Percentiles rank a stretch among this genome's conserved stretches.
Evolutionary conservation across 192 early-diverging fungal species (phyloP).

Genomic region (Entrophospora sp.): DNA sequence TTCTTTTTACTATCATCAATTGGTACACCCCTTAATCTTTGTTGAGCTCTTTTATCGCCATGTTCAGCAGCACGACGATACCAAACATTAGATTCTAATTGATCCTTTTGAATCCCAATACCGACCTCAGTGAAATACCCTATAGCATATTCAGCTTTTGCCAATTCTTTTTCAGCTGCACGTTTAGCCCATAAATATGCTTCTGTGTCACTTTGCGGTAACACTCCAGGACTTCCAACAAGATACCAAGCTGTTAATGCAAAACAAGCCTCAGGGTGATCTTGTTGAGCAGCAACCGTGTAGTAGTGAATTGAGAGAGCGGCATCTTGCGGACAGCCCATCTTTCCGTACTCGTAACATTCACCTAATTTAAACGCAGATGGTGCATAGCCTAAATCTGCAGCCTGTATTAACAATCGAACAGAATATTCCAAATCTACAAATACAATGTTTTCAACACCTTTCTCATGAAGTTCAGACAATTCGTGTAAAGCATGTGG

Average conservation of each 20-base stretch:
- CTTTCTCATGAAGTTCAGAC: constrained; percentile 42
- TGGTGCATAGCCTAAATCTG: constrained; percentile 52
- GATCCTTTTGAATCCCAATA: constrained; percentile 45
- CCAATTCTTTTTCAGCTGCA: constrained; percentile 48
- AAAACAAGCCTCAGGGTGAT: constrained; percentile 52
- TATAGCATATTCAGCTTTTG: constrained; percentile 53
- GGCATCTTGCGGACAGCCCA: constrained; percentile 41
- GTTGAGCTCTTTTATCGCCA: constrained; percentile 47
- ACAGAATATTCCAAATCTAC: constrained; percentile 51
- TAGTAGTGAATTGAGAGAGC: constrained; percentile 49
- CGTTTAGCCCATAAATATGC: constrained; percentile 53
- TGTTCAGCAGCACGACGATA: constrained; percentile 57
- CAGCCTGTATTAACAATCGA: constrained; percentile 49
- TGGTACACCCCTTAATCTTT: constrained; percentile 39
- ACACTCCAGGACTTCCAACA: constrained; percentile 39
- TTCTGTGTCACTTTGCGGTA: constrained; percentile 53
- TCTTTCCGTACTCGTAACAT: constrained; percentile 55
- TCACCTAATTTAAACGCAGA: constrained; percentile 52
- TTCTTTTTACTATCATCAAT: constrained; percentile 36
- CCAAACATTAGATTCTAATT: constrained; percentile 47
- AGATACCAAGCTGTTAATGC: constrained; percentile 56
- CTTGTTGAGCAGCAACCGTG: constrained; percentile 49
- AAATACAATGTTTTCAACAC: constrained; percentile 51
- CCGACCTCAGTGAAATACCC: constrained; percentile 58
- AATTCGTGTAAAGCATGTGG: constrained; percentile 51